phyloP scores from a whole-genome alignment of 164 flowering plant species.

The Kingdonia uniflora region DNA sequence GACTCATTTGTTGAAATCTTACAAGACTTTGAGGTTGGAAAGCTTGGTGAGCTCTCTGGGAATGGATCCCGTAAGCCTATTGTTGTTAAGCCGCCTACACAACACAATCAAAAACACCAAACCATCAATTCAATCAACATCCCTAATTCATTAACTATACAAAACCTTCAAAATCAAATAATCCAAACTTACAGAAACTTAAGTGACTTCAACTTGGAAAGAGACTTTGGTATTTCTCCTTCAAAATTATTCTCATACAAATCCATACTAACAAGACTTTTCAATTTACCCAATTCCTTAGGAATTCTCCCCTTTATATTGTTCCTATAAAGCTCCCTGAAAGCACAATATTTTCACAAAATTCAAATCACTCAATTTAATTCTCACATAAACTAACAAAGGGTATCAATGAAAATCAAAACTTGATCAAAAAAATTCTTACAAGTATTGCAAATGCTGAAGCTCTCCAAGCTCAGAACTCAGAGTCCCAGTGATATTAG shows the following conservation, averaged over 20 bases:
- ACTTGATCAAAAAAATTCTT: constrained; percentile 27
- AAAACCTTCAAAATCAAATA: not conserved
- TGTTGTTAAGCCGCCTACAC: constrained; percentile 65
- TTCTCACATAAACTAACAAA: not conserved
- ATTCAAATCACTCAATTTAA: not conserved
- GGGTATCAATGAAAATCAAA: not conserved
- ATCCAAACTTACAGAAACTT: constrained; percentile 53
- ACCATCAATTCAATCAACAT: not conserved
- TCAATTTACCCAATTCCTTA: constrained; percentile 66
- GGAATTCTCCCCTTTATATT: constrained; percentile 61
- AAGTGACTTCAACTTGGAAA: constrained; percentile 56
- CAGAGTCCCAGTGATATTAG: constrained; percentile 67
- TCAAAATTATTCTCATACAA: constrained; percentile 50
- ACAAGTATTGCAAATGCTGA: too few relatives aligned
- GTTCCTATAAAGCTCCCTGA: constrained; percentile 75
- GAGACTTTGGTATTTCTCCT: constrained; percentile 65
- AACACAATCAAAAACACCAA: constrained; percentile 1
- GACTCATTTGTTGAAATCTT: constrained; percentile 32
- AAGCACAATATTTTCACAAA: constrained; percentile 6
- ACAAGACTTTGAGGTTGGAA: constrained; percentile 69
- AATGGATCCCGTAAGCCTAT: constrained; percentile 67
- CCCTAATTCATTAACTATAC: not conserved
- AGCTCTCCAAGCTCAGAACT: constrained; percentile 75
- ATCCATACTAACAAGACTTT: constrained; percentile 72
- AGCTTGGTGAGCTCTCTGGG: constrained; percentile 70